Conservation (phyloP, 106 monocot genomes). For the Platanthera zijinensis region DNA sequence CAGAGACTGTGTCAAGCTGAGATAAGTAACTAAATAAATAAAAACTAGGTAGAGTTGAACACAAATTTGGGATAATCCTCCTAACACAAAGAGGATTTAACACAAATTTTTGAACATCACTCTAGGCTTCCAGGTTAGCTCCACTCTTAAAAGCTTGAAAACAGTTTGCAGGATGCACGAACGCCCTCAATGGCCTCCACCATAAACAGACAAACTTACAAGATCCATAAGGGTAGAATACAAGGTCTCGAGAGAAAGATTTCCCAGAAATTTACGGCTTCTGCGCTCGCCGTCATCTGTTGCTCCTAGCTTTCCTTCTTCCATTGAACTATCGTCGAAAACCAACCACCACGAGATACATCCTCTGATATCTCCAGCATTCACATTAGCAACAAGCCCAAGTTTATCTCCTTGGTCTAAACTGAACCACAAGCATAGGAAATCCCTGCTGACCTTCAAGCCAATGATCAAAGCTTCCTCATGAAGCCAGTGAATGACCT, state of each 20-base stretch:
- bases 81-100: background rate
- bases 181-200: conserved; percentile 15
- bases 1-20: background rate
- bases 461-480: conserved; percentile 75
- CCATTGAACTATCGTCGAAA: conserved; percentile 32
- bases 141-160: background rate
- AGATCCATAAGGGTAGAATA: conserved; percentile 79
- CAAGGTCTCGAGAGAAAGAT: conserved; percentile 59
- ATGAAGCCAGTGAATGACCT: conserved; percentile 84
- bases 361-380: conserved; percentile 43
- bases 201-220: conserved; percentile 40
- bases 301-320: conserved; percentile 14
- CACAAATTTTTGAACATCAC: background rate
- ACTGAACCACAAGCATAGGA: conserved; percentile 56
- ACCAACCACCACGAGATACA: conserved; percentile 91
- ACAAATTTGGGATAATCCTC: background rate
- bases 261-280: conserved; percentile 46
- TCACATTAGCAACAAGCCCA: conserved; percentile 56
- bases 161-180: background rate
- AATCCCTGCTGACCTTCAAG: conserved; percentile 63
- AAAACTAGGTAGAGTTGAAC: background rate
- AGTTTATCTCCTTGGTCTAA: conserved; percentile 67
- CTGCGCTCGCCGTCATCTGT: conserved; percentile 19
- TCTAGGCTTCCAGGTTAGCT: background rate
- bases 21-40: background rate